Evolutionary conservation across 1,284 basidiomycete species (phyloP), one percentile per base, ranked within the genome.

Genomic region (Grifola frondosa): DNA sequence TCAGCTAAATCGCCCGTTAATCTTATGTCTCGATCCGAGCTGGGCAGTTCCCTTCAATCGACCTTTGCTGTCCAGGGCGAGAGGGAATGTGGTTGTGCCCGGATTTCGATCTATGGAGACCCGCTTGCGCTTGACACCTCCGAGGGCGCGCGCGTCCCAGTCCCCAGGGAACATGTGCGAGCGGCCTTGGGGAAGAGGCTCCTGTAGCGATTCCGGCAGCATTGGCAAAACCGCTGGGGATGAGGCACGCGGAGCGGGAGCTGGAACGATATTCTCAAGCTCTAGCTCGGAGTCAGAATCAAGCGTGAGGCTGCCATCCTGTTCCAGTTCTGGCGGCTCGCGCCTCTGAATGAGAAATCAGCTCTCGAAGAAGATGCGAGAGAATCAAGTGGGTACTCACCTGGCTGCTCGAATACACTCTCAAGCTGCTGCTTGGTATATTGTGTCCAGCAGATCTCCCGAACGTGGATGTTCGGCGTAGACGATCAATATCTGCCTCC

Each of bases 51-150:
- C 53, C 24, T 49, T 33, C 8, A 48, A 38, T 9, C 37, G 42
- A 8, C 58, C 54, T 13, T 49, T 45, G 16, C 22, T 42, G 40
- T 60, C 51, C 12, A 58, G 26, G 6, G 38, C 30, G 25, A 60
- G 31, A 4, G 54, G 54, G 21, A 48, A 46, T 11, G 16, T 16
- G 5, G 40, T 19, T 20, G 16, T 30, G n/a, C 9, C 11, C 13
- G 34, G 22, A 9, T 44, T 20, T 16, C 29, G 4, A 6, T 34
- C 28, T 25, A n/a, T 17, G 16, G 24, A 33, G 19, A n/a, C 20
- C 23, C 25, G 39, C 15, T 49, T 54, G 24, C 36, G 40, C 19
- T 46, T 50, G n/a, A n/a, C 13, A 24, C 22, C 16, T 40, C 34
- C n/a, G 20, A 17, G 10, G 22, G 5, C 16, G 26, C 33, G 16